These are phyloP conservation scores for Boechera divaricarpa DNA, from an alignment of 345 rosid genomes.

Conservation along the genomic window DNA sequence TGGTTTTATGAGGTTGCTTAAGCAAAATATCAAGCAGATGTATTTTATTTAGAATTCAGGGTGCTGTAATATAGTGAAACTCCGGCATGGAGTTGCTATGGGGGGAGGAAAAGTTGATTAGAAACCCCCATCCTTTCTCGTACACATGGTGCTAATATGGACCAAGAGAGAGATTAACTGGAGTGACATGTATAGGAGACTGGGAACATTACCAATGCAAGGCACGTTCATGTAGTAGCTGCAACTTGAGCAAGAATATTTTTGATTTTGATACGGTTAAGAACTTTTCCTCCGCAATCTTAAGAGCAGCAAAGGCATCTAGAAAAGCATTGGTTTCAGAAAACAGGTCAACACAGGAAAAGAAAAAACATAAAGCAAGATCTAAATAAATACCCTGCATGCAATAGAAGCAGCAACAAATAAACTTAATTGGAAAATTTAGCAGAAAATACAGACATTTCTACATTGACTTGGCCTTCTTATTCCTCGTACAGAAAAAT, in stretches of 20 bases:
- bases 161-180: constrained; percentile 15
- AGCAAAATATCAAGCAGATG: constrained; percentile 8
- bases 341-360: constrained; percentile 12
- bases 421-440: constrained; percentile 2
- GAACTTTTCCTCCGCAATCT: constrained; percentile 79
- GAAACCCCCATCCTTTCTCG: constrained; percentile 14
- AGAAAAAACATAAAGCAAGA: constrained; percentile 21
- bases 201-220: constrained; percentile 71
- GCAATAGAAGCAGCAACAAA: constrained; percentile 6
- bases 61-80: not conserved
- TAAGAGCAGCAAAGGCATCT: constrained; percentile 95
- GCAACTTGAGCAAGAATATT: constrained; percentile 79
- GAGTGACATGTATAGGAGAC: constrained; percentile 31
- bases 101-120: constrained; percentile 16
- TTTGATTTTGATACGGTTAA: constrained; percentile 77
- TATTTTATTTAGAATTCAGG: constrained; percentile 1
- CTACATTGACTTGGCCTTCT: constrained; percentile 7
- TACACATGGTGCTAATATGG: constrained; percentile 10
- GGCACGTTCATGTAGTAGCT: constrained; percentile 87
- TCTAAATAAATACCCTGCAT: constrained; percentile 8
- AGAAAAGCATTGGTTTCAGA: constrained; percentile 34
- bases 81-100: not conserved
- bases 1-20: constrained; percentile 24
- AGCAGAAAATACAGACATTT: not conserved
- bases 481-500: constrained; percentile 23